phyloP scores from a whole-genome alignment of 2,329 filamentous ascomycete genomes.

The Penicillium aurantiogriseum region DNA sequence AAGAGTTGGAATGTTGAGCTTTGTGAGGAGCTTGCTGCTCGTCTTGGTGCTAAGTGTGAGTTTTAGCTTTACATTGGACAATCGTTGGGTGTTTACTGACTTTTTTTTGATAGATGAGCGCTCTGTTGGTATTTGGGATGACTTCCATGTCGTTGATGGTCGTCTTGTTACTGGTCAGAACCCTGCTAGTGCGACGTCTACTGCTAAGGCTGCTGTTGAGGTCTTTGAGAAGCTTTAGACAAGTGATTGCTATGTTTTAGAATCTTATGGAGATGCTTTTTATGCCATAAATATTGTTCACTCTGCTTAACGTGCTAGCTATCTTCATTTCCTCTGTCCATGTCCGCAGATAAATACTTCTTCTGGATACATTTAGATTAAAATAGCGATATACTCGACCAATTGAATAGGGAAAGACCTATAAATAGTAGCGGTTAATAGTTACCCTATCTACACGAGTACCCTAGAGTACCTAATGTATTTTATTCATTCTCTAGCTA shows the following conservation, averaged over 20 bases:
- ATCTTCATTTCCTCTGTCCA: not conserved
- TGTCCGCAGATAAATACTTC: not conserved
- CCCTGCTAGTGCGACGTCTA: slow-evolving; percentile 42
- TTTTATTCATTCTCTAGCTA: too few species aligned
- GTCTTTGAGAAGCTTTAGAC: slow-evolving; percentile 39
- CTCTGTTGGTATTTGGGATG: slow-evolving; percentile 29
- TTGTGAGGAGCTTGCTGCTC: slow-evolving; percentile 36
- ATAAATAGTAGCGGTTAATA: too few species aligned
- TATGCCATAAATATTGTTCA: not conserved
- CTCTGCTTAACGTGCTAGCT: not conserved
- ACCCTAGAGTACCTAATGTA: too few species aligned
- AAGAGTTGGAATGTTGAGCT: slow-evolving; percentile 32
- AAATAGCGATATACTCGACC: too few species aligned
- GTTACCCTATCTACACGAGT: too few species aligned
- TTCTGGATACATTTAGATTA: too few species aligned
- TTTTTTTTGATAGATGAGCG: slow-evolving; percentile 20
- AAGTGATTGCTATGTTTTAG: not conserved
- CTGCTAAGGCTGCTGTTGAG: slow-evolving; percentile 40
- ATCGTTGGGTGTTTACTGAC: slow-evolving; percentile 4
- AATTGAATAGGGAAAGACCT: too few species aligned
- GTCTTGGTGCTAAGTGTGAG: slow-evolving; percentile 35
- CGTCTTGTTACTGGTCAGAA: slow-evolving; percentile 46
- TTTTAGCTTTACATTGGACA: not conserved
- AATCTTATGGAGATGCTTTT: not conserved
- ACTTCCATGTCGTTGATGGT: slow-evolving; percentile 37